Evolutionary conservation across 495 filamentous ascomycete genomes (phyloP).

Genomic region (Penicillium herquei): DNA sequence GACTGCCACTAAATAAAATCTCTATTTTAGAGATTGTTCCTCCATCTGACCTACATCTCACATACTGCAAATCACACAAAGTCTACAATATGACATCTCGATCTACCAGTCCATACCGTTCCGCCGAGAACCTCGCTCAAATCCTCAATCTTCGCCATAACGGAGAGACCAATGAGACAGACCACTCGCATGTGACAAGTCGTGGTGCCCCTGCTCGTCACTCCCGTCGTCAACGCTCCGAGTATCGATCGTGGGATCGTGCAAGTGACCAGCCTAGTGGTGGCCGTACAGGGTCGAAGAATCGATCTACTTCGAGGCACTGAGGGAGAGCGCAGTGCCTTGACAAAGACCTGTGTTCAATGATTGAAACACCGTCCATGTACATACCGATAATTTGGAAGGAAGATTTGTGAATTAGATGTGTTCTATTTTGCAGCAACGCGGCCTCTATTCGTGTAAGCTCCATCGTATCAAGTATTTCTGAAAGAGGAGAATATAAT

Average conservation of each 20-base stretch:
- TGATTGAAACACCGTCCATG: not conserved
- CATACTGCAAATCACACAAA: not conserved
- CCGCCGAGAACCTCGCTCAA: constrained; percentile 12
- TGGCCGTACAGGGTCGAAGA: constrained; percentile 24
- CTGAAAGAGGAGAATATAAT: no score
- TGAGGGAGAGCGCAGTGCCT: constrained; percentile 2
- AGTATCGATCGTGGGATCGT: constrained; percentile 19
- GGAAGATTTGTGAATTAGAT: no score
- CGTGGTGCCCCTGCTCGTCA: constrained; percentile 20
- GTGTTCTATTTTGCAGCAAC: not conserved
- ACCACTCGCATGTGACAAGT: constrained; percentile 17
- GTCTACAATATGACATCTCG: constrained; percentile 14
- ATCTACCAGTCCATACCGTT: constrained; percentile 7
- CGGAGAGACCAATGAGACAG: constrained; percentile 5
- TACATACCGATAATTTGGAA: no score
- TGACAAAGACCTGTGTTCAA: no score
- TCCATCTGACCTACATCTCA: not conserved
- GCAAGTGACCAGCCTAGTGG: constrained; percentile 7
- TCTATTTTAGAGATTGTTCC: not conserved
- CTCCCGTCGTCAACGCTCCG: constrained; percentile 19
- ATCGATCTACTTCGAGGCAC: constrained; percentile 23
- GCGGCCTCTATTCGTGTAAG: no score
- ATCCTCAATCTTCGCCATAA: constrained; percentile 8
- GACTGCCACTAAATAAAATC: not conserved
- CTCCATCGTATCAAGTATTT: no score